Evolutionary conservation across 2,329 filamentous ascomycete genomes (phyloP).

Genomic region (Fusarium praegraminearum): DNA sequence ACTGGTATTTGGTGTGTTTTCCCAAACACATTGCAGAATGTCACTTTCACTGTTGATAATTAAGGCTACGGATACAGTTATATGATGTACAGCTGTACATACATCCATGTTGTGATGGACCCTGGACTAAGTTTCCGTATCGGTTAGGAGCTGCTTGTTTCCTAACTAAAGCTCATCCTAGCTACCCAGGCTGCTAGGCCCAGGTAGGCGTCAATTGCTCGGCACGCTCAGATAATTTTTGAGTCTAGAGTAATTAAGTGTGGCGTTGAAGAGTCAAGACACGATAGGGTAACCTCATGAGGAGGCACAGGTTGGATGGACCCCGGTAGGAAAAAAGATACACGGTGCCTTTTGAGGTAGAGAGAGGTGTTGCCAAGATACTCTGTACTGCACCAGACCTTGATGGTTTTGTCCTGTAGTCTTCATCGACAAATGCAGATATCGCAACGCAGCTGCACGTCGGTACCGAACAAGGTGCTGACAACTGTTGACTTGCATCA

Average conservation of each 20-base stretch:
- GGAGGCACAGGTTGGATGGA: background rate
- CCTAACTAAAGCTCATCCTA: background rate
- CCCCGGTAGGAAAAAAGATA: background rate
- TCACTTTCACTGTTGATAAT: constrained; percentile 11
- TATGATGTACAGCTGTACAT: background rate
- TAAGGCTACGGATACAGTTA: constrained; percentile 2
- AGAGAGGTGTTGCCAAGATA: too few species aligned
- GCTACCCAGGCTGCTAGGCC: background rate
- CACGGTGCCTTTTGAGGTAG: background rate
- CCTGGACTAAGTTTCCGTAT: constrained; percentile 1
- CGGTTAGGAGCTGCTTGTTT: background rate
- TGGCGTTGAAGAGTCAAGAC: constrained; percentile 36
- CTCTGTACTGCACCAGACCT: too few species aligned
- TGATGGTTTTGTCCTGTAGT: background rate
- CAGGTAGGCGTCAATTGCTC: background rate
- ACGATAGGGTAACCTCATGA: background rate
- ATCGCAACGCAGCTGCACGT: background rate
- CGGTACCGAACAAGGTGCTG: constrained; percentile 34
- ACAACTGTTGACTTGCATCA: constrained; percentile 16
- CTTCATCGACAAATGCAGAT: background rate
- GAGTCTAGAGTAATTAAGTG: constrained; percentile 31
- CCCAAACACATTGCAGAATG: background rate
- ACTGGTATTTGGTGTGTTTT: constrained; percentile 3
- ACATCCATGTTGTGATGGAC: background rate
- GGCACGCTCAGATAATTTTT: background rate